Percentiles rank a stretch among this genome's conserved stretches.
These are phyloP conservation scores for Psilocybe azurescens DNA, from an alignment of 768 basidiomycete genomes.

Conservation along the genomic window DNA sequence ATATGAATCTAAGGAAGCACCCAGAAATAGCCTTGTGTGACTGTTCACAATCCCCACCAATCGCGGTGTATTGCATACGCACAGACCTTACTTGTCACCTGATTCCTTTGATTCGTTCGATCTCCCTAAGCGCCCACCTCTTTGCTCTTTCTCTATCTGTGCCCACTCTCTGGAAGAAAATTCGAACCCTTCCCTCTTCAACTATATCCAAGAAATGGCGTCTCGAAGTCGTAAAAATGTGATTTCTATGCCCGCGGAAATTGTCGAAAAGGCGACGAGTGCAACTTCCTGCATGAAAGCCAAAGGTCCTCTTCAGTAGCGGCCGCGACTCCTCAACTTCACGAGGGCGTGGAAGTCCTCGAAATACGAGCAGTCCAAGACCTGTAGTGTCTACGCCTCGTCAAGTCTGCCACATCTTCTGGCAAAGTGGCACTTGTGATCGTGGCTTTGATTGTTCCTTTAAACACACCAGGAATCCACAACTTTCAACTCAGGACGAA, in stretches of 20 bases:
- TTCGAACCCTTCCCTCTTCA: neutral
- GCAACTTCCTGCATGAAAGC: neutral
- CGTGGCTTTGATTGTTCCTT: constrained; percentile 51
- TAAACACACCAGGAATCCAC: constrained; percentile 33
- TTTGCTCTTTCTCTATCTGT: neutral
- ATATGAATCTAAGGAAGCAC: too few species aligned
- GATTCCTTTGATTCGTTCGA: neutral
- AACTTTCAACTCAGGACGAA: constrained; percentile 1
- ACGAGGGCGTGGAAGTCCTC: neutral
- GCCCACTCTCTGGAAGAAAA: neutral
- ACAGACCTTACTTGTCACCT: neutral
- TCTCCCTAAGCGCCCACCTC: neutral
- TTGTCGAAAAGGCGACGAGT: neutral
- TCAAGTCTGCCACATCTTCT: constrained; percentile 49
- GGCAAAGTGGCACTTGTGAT: constrained; percentile 51
- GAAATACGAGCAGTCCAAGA: neutral
- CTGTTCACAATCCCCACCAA: neutral
- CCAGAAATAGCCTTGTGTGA: too few species aligned
- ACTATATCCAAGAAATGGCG: neutral
- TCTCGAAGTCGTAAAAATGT: neutral
- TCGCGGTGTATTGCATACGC: neutral
- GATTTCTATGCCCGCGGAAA: neutral
- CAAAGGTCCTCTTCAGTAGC: neutral
- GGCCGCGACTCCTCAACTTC: neutral
- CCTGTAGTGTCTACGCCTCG: neutral